phyloP scores from a whole-genome alignment of 2,329 filamentous ascomycete genomes.

The Penicillium sp. region DNA sequence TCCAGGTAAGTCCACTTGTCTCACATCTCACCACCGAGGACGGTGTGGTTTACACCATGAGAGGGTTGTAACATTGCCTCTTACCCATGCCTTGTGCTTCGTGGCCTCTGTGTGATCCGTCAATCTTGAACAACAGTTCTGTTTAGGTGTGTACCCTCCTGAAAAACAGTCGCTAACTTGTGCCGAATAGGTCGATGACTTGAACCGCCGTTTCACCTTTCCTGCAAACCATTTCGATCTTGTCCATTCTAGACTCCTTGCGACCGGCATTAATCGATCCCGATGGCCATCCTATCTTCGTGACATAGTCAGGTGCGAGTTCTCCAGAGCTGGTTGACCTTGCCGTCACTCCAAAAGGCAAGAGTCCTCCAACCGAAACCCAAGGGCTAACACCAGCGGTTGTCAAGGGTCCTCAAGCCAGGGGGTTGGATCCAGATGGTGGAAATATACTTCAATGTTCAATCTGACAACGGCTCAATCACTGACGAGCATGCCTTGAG shows the following conservation, averaged over 20 bases:
- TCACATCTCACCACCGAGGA: background rate
- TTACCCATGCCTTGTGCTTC: background rate
- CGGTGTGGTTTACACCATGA: background rate
- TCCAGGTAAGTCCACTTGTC: conserved; percentile 53
- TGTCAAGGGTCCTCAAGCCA: conserved; percentile 56
- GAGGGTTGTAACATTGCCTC: background rate
- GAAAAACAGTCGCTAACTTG: conserved; percentile 21
- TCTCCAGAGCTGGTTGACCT: conserved; percentile 1
- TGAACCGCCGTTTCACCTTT: conserved; percentile 70
- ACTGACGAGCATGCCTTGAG: conserved; percentile 64
- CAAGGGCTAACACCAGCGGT: conserved; percentile 12
- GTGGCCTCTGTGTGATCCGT: background rate
- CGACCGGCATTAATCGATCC: conserved; percentile 64
- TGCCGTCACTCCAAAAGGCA: background rate
- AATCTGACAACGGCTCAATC: conserved; percentile 80
- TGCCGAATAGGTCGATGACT: conserved; percentile 59
- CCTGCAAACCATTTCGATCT: conserved; percentile 72
- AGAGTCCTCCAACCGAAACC: background rate
- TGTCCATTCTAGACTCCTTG: conserved; percentile 68
- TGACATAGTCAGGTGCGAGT: conserved; percentile 63
- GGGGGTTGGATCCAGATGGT: conserved; percentile 86
- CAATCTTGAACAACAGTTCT: background rate
- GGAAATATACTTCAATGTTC: conserved; percentile 82
- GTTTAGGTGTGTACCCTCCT: background rate
- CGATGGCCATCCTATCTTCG: conserved; percentile 75